phyloP scores from a whole-genome alignment of 2,329 filamentous ascomycete species.

The Botrytis hyacinthi region DNA sequence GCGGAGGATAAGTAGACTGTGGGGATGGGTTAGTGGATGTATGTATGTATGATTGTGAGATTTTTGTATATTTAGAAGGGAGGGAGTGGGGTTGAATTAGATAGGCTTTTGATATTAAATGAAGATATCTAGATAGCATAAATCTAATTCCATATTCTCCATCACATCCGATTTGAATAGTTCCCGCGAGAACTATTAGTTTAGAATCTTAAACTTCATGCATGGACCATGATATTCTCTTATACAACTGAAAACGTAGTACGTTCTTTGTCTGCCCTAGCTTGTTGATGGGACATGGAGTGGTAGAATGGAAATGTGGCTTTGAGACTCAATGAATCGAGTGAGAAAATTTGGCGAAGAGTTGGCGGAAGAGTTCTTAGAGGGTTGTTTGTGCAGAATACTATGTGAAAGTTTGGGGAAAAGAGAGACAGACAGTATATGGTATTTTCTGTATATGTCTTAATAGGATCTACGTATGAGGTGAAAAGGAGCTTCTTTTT shows the following conservation, averaged over 20 bases:
- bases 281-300: background rate
- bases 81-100: background rate
- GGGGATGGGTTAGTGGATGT: background rate
- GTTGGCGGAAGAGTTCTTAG: background rate
- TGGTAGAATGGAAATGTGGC: background rate
- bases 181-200: background rate
- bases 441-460: background rate
- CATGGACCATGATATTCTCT: background rate
- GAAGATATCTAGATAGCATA: background rate
- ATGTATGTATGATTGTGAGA: background rate
- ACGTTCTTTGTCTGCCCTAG: background rate
- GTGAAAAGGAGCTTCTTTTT: background rate
- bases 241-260: background rate
- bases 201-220: accelerated
- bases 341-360: background rate
- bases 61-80: background rate
- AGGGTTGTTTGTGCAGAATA: too few relatives aligned
- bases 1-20: background rate
- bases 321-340: background rate
- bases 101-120: background rate
- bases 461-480: background rate
- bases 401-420: too few relatives aligned
- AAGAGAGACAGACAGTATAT: too few relatives aligned
- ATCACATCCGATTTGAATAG: background rate
- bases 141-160: background rate